Conservation (phyloP, 129 eudicot species). For the Flaveria brownii region DNA sequence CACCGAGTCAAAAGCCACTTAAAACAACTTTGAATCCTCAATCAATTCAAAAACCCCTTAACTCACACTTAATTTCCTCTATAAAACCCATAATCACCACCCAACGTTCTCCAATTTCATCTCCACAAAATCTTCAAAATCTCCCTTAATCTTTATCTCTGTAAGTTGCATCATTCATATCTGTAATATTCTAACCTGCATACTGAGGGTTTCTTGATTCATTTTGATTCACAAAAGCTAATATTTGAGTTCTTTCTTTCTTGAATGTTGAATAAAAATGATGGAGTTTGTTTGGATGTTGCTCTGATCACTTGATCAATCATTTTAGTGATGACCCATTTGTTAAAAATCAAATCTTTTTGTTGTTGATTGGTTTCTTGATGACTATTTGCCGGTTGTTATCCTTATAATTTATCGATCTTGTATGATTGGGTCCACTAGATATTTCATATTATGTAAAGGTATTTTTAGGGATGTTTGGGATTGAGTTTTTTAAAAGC, state of each 20-base stretch:
- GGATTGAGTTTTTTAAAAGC: too few relatives aligned
- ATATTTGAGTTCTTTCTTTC: not conserved
- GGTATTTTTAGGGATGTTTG: too few relatives aligned
- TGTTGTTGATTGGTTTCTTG: constrained; percentile 3
- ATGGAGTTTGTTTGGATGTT: not conserved
- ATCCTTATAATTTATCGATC: not conserved
- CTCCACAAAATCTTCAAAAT: not conserved
- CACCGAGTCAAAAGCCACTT: constrained; percentile 24
- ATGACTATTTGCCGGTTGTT: not conserved
- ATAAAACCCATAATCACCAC: constrained; percentile 22
- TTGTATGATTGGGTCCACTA: not conserved
- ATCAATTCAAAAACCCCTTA: constrained; percentile 18
- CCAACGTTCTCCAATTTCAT: constrained; percentile 29
- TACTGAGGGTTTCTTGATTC: not conserved
- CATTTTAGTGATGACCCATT: constrained; percentile 13
- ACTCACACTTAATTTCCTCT: constrained; percentile 27
- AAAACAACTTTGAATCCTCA: constrained; percentile 12
- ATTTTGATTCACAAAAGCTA: too few relatives aligned
- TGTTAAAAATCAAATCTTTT: constrained; percentile 12
- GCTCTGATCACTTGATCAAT: not conserved
- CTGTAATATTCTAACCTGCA: not conserved
- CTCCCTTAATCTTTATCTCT: constrained; percentile 10
- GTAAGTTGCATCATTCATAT: constrained; percentile 3
- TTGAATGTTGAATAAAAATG: not conserved
- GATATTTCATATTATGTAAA: not conserved